A percentile compares a stretch with the other conserved stretches of the same genome.
Conservation (phyloP, 768 basidiomycete genomes). For the Kwoniella dendrophila region DNA sequence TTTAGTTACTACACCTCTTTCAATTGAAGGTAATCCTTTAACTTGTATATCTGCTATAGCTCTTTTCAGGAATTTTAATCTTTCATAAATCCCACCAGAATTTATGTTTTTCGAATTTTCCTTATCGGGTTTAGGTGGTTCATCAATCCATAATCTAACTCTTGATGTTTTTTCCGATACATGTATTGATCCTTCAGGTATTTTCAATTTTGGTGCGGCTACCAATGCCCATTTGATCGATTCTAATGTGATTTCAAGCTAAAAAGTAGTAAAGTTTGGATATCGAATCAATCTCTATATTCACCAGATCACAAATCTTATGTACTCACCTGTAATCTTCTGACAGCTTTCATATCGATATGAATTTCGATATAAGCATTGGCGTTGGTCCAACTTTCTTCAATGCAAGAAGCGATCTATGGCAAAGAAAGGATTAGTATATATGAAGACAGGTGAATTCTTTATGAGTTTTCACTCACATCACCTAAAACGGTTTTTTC, state of each 20-base stretch:
- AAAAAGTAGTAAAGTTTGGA: conserved; percentile 2
- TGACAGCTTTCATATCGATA: conserved; percentile 82
- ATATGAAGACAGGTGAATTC: background rate
- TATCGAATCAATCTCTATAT: background rate
- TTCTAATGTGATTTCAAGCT: conserved; percentile 91
- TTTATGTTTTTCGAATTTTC: too few relatives aligned
- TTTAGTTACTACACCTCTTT: conserved; percentile 93
- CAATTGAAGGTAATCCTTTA: conserved; percentile 86
- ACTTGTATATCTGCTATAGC: conserved; percentile 82
- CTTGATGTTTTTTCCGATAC: conserved; percentile 54
- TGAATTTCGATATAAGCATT: conserved; percentile 93
- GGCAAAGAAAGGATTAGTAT: background rate
- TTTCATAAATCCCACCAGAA: conserved; percentile 53
- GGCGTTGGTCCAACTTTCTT: conserved; percentile 92
- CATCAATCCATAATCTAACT: conserved; percentile 57
- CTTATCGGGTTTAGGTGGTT: conserved; percentile 34
- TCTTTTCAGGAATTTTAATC: conserved; percentile 80
- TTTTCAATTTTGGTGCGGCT: conserved; percentile 81
- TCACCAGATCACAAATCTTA: background rate
- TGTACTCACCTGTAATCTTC: conserved; percentile 73
- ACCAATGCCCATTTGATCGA: conserved; percentile 92
- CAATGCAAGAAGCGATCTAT: conserved; percentile 85
- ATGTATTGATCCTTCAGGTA: conserved; percentile 69
- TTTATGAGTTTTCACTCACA: conserved; percentile 61
- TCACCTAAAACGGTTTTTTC: conserved; percentile 95